Conservation (phyloP, 2,329 filamentous ascomycete species). For the Clonostachys rhizophaga region DNA sequence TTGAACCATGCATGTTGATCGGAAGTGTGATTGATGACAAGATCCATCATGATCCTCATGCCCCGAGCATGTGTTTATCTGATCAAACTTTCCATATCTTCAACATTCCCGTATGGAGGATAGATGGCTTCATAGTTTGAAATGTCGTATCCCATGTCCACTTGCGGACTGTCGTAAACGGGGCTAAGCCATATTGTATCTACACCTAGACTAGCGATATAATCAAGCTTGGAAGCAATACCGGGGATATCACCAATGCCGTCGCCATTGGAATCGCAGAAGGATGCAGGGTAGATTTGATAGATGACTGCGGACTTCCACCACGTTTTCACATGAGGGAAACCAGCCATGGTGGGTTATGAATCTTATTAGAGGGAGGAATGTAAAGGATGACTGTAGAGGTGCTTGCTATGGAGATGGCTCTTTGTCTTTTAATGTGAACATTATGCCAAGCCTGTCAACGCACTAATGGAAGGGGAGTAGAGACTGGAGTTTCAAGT, state of each 20-base stretch:
- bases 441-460: too few relatives aligned
- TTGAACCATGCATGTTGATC: constrained; percentile 69
- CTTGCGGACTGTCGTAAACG: constrained; percentile 58
- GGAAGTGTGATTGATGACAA: constrained; percentile 76
- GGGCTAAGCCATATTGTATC: constrained; percentile 66
- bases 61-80: constrained; percentile 53
- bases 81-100: constrained; percentile 61
- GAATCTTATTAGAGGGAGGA: too few relatives aligned
- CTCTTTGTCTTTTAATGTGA: too few relatives aligned
- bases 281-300: constrained; percentile 56
- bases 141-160: constrained; percentile 70
- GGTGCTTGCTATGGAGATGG: too few relatives aligned
- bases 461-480: too few relatives aligned
- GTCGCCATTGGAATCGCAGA: constrained; percentile 51
- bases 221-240: constrained; percentile 58
- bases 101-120: constrained; percentile 59
- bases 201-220: constrained; percentile 55
- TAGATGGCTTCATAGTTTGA: constrained; percentile 64
- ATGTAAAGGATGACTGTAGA: too few relatives aligned
- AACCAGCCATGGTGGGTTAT: too few relatives aligned
- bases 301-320: constrained; percentile 56
- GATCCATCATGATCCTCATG: constrained; percentile 69
- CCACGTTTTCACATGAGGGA: constrained; percentile 23
- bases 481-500: too few relatives aligned
- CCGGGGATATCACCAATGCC: constrained; percentile 59